Percentiles rank a stretch among this genome's conserved stretches.
phyloP scores from a whole-genome alignment of 2,329 filamentous ascomycete species.

The Pyrenochaeta sp. region DNA sequence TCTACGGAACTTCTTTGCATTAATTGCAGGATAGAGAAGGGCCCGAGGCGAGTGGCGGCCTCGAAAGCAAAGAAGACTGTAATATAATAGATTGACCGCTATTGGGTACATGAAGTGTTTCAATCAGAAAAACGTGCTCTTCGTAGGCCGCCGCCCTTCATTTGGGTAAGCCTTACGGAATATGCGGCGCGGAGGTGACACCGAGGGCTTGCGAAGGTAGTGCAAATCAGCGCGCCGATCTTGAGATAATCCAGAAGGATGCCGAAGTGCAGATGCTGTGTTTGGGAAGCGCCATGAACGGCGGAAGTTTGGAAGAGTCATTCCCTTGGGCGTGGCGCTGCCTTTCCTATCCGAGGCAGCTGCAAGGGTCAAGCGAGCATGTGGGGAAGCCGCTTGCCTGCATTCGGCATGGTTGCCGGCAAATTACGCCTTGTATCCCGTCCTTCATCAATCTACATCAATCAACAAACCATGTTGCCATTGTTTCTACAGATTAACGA shows the following conservation, averaged over 20 bases:
- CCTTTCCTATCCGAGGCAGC: background rate
- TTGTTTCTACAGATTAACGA: conserved; percentile 42
- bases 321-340: conserved; percentile 3
- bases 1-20: conserved; percentile 34
- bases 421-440: conserved; percentile 39
- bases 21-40: conserved; percentile 31
- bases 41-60: conserved; percentile 16
- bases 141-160: conserved; percentile 24
- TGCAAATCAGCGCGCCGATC: conserved; percentile 5
- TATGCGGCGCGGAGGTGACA: conserved; percentile 12
- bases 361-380: conserved; percentile 15
- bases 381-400: conserved; percentile 23
- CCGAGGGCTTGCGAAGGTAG: conserved; percentile 11
- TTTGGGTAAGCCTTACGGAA: conserved; percentile 30
- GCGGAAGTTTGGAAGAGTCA: conserved; percentile 19
- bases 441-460: conserved; percentile 50
- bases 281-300: conserved; percentile 22
- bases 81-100: conserved; percentile 47
- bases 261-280: conserved; percentile 28
- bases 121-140: conserved; percentile 31
- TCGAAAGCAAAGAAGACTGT: conserved; percentile 16
- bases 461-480: conserved; percentile 37
- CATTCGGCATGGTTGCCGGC: conserved; percentile 22
- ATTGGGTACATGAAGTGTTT: conserved; percentile 33
- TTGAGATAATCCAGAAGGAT: conserved; percentile 31